Evolutionary conservation across 2,329 filamentous ascomycete genomes (phyloP).

Genomic region (Aspergillus texensis): DNA sequence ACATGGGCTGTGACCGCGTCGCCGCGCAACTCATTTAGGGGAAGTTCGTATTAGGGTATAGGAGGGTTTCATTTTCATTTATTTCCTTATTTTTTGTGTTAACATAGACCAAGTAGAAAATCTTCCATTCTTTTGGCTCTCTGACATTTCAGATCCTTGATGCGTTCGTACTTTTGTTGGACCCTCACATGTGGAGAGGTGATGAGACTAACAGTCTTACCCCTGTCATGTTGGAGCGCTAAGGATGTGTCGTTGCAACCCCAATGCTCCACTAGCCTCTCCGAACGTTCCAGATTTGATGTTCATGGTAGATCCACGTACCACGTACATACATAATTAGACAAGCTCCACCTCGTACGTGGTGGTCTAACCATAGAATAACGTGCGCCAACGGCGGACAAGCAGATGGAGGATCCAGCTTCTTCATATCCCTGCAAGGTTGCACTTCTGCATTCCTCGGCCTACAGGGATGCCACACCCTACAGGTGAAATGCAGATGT

Average conservation of each 20-base stretch:
- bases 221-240: background rate
- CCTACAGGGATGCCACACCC: background rate
- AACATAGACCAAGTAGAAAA: background rate
- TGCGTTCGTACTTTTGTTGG: background rate
- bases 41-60: background rate
- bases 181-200: background rate
- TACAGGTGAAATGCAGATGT: background rate
- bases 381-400: background rate
- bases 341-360: background rate
- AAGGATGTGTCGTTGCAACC: background rate
- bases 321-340: background rate
- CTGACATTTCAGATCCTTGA: background rate
- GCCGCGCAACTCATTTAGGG: background rate
- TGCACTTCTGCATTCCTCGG: background rate
- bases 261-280: background rate
- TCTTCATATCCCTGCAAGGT: background rate
- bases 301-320: background rate
- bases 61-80: background rate
- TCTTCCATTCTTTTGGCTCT: background rate
- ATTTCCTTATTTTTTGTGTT: background rate
- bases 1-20: constrained; percentile 27
- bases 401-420: background rate
- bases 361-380: background rate
- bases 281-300: background rate
- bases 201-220: background rate